Evolutionary conservation across 1,284 basidiomycete genomes (phyloP).

Genomic region (Volvariella surrecta): DNA sequence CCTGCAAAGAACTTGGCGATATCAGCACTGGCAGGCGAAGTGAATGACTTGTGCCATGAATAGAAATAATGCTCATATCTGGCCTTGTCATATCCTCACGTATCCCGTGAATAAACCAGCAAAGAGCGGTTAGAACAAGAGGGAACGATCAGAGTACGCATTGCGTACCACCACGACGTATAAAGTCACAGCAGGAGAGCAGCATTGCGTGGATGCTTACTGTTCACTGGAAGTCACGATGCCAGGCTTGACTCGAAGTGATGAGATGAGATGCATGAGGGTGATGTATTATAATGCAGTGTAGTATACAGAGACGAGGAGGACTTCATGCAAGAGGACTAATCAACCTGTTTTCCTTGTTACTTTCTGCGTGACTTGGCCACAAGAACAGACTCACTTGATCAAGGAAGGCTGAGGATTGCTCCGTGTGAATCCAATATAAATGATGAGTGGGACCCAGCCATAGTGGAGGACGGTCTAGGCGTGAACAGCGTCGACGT

Average conservation of each 20-base stretch:
- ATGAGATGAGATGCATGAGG: neutral
- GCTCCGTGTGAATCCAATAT: conserved; percentile 83
- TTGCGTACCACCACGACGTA: conserved; percentile 53
- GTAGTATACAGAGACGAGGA: conserved; percentile 8
- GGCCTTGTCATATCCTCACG: conserved; percentile 65
- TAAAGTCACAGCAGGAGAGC: conserved; percentile 54
- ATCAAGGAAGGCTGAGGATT: conserved; percentile 90
- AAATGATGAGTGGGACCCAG: conserved; percentile 93
- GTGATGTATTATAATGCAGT: conserved; percentile 1
- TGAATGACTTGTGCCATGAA: conserved; percentile 3
- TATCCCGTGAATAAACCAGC: conserved; percentile 42
- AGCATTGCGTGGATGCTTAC: conserved; percentile 17
- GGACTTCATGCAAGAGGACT: conserved; percentile 73
- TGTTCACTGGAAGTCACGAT: neutral
- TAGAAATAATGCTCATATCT: conserved; percentile 52
- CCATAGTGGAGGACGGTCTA: conserved; percentile 86
- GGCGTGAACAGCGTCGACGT: neutral
- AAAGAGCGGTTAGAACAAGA: conserved; percentile 37
- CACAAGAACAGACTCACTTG: conserved; percentile 53
- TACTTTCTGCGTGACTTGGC: too few relatives aligned
- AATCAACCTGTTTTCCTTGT: conserved; percentile 55
- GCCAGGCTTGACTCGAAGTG: too few relatives aligned
- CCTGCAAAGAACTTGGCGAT: too few relatives aligned
- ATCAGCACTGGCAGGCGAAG: too few relatives aligned
- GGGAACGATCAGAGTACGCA: conserved; percentile 28